Evolutionary conservation across 192 early-diverging fungal genomes (phyloP).

Genomic region (Coemansia sp.): DNA sequence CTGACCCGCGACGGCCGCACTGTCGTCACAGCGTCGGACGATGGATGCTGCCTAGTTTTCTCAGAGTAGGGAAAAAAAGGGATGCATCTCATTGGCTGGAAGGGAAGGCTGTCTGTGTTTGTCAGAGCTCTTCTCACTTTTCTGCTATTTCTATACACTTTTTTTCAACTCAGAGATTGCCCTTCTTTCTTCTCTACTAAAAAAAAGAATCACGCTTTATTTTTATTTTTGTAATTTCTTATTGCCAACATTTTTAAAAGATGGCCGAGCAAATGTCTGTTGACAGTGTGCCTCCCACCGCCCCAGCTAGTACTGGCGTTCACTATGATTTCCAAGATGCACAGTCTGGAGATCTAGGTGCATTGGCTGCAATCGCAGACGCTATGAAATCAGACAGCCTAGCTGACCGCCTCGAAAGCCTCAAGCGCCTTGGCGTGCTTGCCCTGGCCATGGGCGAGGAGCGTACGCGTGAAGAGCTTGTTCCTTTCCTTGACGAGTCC

Average conservation of each 20-base stretch:
- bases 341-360: constrained; percentile 50
- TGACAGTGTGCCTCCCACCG: constrained; percentile 43
- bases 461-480: constrained; percentile 92
- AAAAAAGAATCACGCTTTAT: neutral
- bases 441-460: constrained; percentile 93
- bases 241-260: neutral
- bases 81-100: neutral
- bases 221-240: neutral
- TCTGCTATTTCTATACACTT: neutral
- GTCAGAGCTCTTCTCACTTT: no score
- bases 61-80: constrained; percentile 13
- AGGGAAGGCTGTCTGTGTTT: neutral
- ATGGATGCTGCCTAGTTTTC: constrained; percentile 79
- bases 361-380: constrained; percentile 54
- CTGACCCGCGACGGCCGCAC: constrained; percentile 70
- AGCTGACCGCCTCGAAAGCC: constrained; percentile 57
- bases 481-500: constrained; percentile 98
- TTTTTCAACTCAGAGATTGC: constrained; percentile 5
- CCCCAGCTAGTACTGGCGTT: constrained; percentile 3
- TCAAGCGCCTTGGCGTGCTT: constrained; percentile 53
- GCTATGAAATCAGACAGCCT: constrained; percentile 57
- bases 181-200: neutral
- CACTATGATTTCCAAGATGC: constrained; percentile 56
- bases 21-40: constrained; percentile 83
- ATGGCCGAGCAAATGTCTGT: constrained; percentile 59